Percentiles rank a stretch among this genome's conserved stretches.
Evolutionary conservation across 2,329 filamentous ascomycete genomes (phyloP).

Genomic region (Fusarium anguioides): DNA sequence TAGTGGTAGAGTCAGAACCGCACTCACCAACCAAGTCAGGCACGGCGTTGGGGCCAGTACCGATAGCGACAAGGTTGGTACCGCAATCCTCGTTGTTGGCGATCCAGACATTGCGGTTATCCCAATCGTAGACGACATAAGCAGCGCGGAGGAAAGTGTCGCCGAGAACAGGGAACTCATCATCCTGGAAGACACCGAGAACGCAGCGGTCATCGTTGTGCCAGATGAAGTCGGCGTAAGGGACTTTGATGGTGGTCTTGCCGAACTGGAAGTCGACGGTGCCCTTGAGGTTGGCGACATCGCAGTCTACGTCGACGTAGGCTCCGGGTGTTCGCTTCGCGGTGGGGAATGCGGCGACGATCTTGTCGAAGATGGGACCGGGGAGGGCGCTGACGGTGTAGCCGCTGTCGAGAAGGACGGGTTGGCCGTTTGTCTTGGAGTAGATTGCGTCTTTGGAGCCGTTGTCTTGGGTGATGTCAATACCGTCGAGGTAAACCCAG

Average conservation of each 20-base stretch:
- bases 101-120: conserved; percentile 53
- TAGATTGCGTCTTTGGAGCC: conserved; percentile 59
- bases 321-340: conserved; percentile 54
- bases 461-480: conserved; percentile 50
- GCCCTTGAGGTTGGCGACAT: conserved; percentile 49
- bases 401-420: conserved; percentile 73
- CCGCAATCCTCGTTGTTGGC: conserved; percentile 55
- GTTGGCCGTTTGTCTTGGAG: conserved; percentile 49
- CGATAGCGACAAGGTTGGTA: conserved; percentile 52
- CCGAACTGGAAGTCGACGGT: conserved; percentile 62
- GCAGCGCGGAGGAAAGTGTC: conserved; percentile 59
- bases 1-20: conserved; percentile 28
- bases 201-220: conserved; percentile 49
- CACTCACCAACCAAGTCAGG: conserved; percentile 49
- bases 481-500: conserved; percentile 55
- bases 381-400: conserved; percentile 76
- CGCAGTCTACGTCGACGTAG: conserved; percentile 62
- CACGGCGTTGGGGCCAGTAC: conserved; percentile 54
- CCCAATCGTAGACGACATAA: conserved; percentile 58
- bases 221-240: conserved; percentile 61
- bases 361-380: conserved; percentile 59
- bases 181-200: conserved; percentile 59
- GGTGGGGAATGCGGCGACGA: conserved; percentile 58
- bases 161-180: conserved; percentile 55
- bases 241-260: conserved; percentile 56